Percentiles rank a stretch among this genome's conserved stretches.
Conservation (phyloP, 2,329 filamentous ascomycete genomes). For the Penicillium sp. region DNA sequence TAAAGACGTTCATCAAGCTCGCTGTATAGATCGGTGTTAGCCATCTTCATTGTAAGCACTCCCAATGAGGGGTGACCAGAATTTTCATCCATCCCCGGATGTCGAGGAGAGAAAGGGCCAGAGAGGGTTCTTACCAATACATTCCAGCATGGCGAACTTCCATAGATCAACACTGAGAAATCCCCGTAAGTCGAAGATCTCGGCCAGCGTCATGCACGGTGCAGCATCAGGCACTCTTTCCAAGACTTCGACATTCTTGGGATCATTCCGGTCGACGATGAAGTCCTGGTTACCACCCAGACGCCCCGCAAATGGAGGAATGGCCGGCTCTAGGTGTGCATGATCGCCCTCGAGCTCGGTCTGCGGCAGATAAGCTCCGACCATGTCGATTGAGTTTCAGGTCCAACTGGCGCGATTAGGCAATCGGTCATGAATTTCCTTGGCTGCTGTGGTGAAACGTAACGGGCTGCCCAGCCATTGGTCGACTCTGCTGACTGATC, state of each 20-base stretch:
- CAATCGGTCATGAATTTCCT: conserved; percentile 13
- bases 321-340: conserved; percentile 19
- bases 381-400: conserved; percentile 19
- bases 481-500: background rate
- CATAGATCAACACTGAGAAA: conserved; percentile 42
- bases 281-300: conserved; percentile 44
- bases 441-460: conserved; percentile 13
- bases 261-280: conserved; percentile 34
- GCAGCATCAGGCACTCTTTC: conserved; percentile 47
- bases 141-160: conserved; percentile 49
- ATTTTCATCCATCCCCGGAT: background rate
- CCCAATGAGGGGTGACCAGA: background rate
- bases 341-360: conserved; percentile 14
- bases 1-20: conserved; percentile 34
- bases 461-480: conserved; percentile 9
- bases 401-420: conserved; percentile 12
- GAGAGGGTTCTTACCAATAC: conserved; percentile 40
- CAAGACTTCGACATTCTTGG: conserved; percentile 32
- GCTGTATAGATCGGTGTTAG: conserved; percentile 14
- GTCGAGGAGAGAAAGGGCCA: background rate
- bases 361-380: conserved; percentile 20
- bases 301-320: conserved; percentile 39
- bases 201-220: conserved; percentile 43
- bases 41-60: conserved; percentile 1
- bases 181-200: conserved; percentile 40